Evolutionary conservation across 805 yeast genomes (phyloP), one percentile per base, ranked within the genome.

Genomic region (Hanseniaspora valbyensis): DNA sequence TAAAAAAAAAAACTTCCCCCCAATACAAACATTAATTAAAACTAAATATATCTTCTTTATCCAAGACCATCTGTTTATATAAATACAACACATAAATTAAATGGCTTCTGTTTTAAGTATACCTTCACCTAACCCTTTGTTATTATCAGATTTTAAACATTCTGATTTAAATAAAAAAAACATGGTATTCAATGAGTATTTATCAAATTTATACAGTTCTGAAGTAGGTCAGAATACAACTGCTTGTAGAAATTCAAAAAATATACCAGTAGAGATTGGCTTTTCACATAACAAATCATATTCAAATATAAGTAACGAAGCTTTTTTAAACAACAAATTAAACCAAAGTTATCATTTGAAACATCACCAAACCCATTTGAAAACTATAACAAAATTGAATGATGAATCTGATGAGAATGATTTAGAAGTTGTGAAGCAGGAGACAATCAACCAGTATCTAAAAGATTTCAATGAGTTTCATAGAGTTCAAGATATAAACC

Each of bases 401-500:
- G 28, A 44, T 18, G n/a, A 36, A 9, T 5, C 8, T 24, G 24
- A 32, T 29, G 21, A 33, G 22, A 16, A 21, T 22, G 41, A 43
- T 7, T 7, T n/a, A n/a, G 40, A 33, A 14, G 19, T 25, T 7
- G 19, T 28, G 28, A 40, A 37, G 25, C 42, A 37, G 24, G 14
- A 39, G 2, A 40, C 34, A 14, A 43, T 49, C 10, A 37, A 44
- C 29, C 33, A 19, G 6, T 54, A 44, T 52, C 33, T 41, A 10
- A 41, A 44, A 4, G 50, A 52, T 43, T 53, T 53, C 38, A 49
- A 53, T 29, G 53, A 52, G 33, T 56, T 56, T 19, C 54, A 53
- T 18, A 39, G 44, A 22, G 54, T 39, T 8, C 58, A 56, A 42
- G 50, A 55, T 8, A 51, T 40, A 14, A 56, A 56, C 48, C 53